Evolutionary conservation across 306 rosid species (phyloP).

Genomic region (Elaeagnus macrophylla): DNA sequence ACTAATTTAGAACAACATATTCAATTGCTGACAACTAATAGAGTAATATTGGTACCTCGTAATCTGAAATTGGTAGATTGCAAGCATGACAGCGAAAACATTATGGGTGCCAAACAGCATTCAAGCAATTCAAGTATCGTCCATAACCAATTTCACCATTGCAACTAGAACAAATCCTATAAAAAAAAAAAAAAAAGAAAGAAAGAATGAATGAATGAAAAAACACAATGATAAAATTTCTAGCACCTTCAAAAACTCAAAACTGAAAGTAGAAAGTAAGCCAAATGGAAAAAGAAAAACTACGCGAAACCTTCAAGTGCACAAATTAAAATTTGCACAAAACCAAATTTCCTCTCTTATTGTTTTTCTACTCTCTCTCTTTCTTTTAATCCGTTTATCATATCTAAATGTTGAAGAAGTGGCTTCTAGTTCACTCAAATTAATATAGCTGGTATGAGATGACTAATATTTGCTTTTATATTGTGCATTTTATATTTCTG

Average conservation of each 20-base stretch:
- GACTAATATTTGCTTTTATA: too few species aligned
- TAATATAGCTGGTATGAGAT: too few species aligned
- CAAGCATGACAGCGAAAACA: constrained; percentile 93
- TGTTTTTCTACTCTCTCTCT: too few species aligned
- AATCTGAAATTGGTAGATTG: constrained; percentile 78
- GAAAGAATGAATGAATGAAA: too few species aligned
- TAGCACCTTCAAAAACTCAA: not conserved
- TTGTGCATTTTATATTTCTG: too few species aligned
- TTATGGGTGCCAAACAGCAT: constrained; percentile 96
- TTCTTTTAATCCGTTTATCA: too few species aligned
- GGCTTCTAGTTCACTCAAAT: too few species aligned
- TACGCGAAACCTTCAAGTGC: too few species aligned
- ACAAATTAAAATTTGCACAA: too few species aligned
- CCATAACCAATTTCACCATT: constrained; percentile 71
- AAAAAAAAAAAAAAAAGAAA: not conserved
- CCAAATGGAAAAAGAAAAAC: not conserved
- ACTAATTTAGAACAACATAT: constrained; percentile 1
- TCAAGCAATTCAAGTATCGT: constrained; percentile 79
- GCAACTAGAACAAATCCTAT: constrained; percentile 83
- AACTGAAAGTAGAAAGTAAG: not conserved
- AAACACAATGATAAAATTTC: not conserved
- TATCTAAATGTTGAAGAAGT: too few species aligned
- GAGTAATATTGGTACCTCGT: constrained; percentile 48
- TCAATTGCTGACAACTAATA: constrained; percentile 2
- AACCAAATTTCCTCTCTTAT: too few species aligned